Percentiles rank a stretch among this genome's conserved stretches.
Evolutionary conservation across 2,329 filamentous ascomycete genomes (phyloP).

Genomic region (Elsinoe necatrix): DNA sequence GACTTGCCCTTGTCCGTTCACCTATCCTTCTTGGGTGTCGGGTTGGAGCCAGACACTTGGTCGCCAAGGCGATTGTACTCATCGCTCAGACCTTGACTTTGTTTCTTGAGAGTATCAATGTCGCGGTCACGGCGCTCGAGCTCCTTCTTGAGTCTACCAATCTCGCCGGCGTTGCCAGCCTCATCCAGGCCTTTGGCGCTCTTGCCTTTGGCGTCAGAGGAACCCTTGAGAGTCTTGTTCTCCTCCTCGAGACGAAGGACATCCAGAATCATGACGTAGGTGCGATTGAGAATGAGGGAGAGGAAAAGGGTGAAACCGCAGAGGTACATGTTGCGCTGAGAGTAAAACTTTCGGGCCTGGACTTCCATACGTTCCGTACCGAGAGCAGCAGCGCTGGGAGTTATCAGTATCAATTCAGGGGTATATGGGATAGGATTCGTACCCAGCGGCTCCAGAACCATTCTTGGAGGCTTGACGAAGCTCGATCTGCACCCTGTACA

Average conservation of each 20-base stretch:
- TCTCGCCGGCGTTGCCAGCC: slow-evolving; percentile 66
- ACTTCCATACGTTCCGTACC: slow-evolving; percentile 94
- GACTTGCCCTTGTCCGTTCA: slow-evolving; percentile 30
- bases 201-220: slow-evolving; percentile 50
- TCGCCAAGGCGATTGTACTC: slow-evolving; percentile 85
- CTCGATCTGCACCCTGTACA: slow-evolving; percentile 93
- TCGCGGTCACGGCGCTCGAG: slow-evolving; percentile 70
- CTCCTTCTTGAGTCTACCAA: slow-evolving; percentile 58
- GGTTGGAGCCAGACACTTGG: slow-evolving; percentile 57
- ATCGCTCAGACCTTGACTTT: slow-evolving; percentile 69
- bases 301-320: slow-evolving; percentile 99
- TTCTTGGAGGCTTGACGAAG: slow-evolving; percentile 61
- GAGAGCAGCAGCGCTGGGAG: slow-evolving; percentile 58
- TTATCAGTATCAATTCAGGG: slow-evolving; percentile 17
- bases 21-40: slow-evolving; percentile 47
- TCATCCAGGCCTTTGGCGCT: slow-evolving; percentile 62
- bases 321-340: slow-evolving; percentile 99
- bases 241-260: slow-evolving; percentile 87
- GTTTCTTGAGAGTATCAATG: slow-evolving; percentile 83
- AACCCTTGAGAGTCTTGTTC: slow-evolving; percentile 71
- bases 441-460: slow-evolving; percentile 43
- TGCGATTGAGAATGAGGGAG: slow-evolving; percentile 96
- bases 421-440: slow-evolving; percentile 22
- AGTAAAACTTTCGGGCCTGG: slow-evolving; percentile 99
- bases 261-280: slow-evolving; percentile 94